Percentiles rank a stretch among this genome's conserved stretches.
Conservation (phyloP, 2,329 filamentous ascomycete species). For the Neofusicoccum umdonicola region DNA sequence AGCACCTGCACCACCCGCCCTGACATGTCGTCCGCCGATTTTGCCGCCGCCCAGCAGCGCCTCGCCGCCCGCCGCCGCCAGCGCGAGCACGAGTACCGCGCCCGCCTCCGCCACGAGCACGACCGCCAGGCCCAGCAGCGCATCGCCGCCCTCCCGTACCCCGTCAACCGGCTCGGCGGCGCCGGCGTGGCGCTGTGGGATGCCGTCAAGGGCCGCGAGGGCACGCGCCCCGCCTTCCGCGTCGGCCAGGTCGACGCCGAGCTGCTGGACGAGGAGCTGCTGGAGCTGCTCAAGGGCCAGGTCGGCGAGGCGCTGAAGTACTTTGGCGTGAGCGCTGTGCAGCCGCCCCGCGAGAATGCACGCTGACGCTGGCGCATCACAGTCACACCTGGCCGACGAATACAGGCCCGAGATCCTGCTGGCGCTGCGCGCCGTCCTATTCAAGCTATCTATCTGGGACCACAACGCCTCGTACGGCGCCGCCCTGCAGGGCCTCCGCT, state of each 20-base stretch:
- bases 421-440: conserved; percentile 72
- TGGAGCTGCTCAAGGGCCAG: conserved; percentile 80
- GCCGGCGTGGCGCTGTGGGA: conserved; percentile 63
- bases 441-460: conserved; percentile 96
- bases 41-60: conserved; percentile 85
- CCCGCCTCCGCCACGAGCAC: conserved; percentile 51
- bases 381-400: conserved; percentile 72
- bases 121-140: conserved; percentile 42
- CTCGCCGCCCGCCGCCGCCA: conserved; percentile 76
- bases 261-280: conserved; percentile 86
- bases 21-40: conserved; percentile 60
- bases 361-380: not conserved
- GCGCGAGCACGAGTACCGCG: conserved; percentile 65
- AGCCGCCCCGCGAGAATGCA: too few species aligned
- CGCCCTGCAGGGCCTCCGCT: conserved; percentile 84
- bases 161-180: conserved; percentile 58
- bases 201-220: conserved; percentile 68
- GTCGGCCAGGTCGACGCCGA: conserved; percentile 97
- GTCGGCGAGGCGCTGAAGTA: conserved; percentile 87
- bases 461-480: conserved; percentile 94
- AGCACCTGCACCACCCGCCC: not conserved
- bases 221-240: conserved; percentile 80
- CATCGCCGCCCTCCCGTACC: conserved; percentile 46
- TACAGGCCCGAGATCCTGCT: conserved; percentile 85
- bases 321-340: conserved; percentile 59